Base-by-base conservation (phyloP, 2,329 filamentous ascomycete species). In the Aspergillus sp. region DNA sequence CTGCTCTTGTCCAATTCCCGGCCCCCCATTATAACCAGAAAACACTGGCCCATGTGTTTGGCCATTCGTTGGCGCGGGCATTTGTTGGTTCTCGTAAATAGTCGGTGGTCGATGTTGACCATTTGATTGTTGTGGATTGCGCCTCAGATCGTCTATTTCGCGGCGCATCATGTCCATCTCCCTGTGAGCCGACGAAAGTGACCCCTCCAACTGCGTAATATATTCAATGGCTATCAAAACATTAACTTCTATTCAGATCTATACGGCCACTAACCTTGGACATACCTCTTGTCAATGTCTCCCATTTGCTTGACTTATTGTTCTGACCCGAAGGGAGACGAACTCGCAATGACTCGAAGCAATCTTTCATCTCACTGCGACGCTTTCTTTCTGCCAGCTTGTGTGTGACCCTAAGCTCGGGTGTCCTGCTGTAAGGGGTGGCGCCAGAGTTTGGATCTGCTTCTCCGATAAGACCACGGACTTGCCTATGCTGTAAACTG, bases 221-320 rank as follows among this genome's bases (percentile, higher is more conserved):
- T 81, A 80, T 49, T 81, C 79, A 53, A 80, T 80, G 17, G 79
- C 79, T 75, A 62, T 19, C 20, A 11, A 33, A 27, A 20, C 42
- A 59, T 71, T 52, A 68, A 65, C 11, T 30, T 30, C 52, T 7
- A 42, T 42, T 9, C 15, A 42, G 17, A 42, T 11, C 15, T 42
- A 20, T 20, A 42, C 9, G 20, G 9, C 40, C 7, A 17, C 1
- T 8, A 17, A 9, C n/a, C 5, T 37, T 37, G 15, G 34, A 4
- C 34, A 66, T 69, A 79, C 77, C 77, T 73, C 77, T 69, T 22
- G 77, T 79, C 19, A 81, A 64, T 1, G 78, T 81, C 61, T 81
- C 79, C 79, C 79, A 81, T 69, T 81, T 81, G 66, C 79, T 81
- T 7, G 79, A 80, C 61, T 81, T 81, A 65, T 79, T 80, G 60